Conservation (phyloP, 106 monocot species). For the Narthecium ossifragum region DNA sequence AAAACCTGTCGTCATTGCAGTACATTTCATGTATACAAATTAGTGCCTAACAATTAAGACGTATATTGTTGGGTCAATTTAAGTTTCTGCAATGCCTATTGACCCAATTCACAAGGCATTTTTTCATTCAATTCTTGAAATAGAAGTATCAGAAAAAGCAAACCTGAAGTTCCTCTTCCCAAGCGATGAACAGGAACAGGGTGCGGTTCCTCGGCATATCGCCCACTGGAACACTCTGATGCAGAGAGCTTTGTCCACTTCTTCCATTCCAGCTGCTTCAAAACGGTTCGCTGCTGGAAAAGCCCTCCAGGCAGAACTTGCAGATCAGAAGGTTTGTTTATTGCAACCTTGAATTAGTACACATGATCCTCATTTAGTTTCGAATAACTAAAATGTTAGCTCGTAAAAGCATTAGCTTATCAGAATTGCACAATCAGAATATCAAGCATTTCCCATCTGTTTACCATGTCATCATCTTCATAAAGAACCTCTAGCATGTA, state of each 20-base stretch:
- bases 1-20: not conserved
- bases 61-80: too few relatives aligned
- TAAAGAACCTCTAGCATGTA: conserved; percentile 55
- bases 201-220: conserved; percentile 18
- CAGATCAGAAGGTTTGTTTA: conserved; percentile 90
- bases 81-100: too few relatives aligned
- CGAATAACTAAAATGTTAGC: not conserved
- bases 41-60: not conserved
- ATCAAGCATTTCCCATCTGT: too few relatives aligned
- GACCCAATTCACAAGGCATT: too few relatives aligned
- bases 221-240: conserved; percentile 6
- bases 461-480: conserved; percentile 68
- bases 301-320: conserved; percentile 97
- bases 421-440: too few relatives aligned
- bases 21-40: not conserved
- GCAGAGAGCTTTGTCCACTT: conserved; percentile 18
- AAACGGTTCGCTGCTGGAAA: conserved; percentile 92
- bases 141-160: not conserved
- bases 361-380: not conserved
- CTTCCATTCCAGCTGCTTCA: conserved; percentile 79
- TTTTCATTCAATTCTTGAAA: not conserved
- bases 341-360: conserved; percentile 42
- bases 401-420: not conserved
- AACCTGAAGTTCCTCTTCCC: conserved; percentile 97
- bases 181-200: conserved; percentile 84